Conservation (phyloP, 257 asterid species). For the Nicotiana benthamiana region DNA sequence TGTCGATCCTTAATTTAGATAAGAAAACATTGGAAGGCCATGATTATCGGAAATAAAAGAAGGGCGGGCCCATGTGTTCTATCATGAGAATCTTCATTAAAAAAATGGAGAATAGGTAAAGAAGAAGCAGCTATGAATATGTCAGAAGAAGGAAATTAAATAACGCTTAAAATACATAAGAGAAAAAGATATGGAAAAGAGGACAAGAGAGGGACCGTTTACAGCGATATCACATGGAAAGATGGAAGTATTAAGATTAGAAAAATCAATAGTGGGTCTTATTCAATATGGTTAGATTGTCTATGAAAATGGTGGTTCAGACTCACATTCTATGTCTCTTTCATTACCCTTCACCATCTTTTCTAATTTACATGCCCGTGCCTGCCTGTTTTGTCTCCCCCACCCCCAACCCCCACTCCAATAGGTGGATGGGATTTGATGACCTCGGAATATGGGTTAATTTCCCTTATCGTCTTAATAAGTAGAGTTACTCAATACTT, state of each 20-base stretch:
- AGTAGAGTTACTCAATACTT: neutral
- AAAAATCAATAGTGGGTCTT: constrained; percentile 10
- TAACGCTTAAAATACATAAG: neutral
- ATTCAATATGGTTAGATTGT: constrained; percentile 2
- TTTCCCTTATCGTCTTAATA: neutral
- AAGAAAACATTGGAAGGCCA: neutral
- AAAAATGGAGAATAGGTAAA: neutral
- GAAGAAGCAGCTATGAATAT: constrained; percentile 11
- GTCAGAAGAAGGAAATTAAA: neutral
- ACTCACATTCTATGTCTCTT: neutral
- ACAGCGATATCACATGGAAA: constrained; percentile 23
- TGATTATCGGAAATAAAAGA: neutral
- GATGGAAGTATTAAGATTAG: neutral
- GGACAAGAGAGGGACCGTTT: constrained; percentile 15
- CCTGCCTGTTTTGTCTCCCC: constrained; percentile 5
- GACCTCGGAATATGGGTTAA: neutral
- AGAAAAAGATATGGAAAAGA: neutral
- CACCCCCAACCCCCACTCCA: neutral
- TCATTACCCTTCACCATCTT: neutral
- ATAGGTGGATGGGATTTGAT: neutral
- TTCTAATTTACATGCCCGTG: neutral
- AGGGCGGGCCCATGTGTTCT: neutral
- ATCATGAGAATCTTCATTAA: neutral
- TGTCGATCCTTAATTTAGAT: neutral
- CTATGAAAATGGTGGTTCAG: constrained; percentile 5